Percentiles rank a stretch among this genome's conserved stretches.
These are phyloP conservation scores for Aegilops speltoides DNA, from an alignment of 176 grass and related monocot species.

Conservation along the genomic window DNA sequence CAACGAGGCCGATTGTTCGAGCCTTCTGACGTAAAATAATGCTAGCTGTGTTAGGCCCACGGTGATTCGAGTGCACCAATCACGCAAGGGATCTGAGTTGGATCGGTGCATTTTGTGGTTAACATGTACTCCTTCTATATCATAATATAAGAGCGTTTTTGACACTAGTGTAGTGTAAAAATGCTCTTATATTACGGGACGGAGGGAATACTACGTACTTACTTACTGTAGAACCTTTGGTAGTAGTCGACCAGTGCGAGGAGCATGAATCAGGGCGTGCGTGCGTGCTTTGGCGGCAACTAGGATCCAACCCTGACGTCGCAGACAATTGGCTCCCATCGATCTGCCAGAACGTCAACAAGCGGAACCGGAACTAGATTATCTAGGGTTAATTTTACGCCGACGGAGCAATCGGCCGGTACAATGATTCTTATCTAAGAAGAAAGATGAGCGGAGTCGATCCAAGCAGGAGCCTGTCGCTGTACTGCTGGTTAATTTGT, in stretches of 20 bases:
- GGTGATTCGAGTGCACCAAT: too few species aligned
- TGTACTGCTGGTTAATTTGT: background rate
- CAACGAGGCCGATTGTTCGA: too few species aligned
- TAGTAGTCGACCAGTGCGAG: background rate
- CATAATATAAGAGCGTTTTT: too few species aligned
- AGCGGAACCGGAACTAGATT: background rate
- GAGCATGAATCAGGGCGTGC: background rate
- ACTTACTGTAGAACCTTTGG: too few species aligned
- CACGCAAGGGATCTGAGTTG: too few species aligned
- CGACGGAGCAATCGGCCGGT: background rate
- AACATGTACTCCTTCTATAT: background rate
- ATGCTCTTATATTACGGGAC: too few species aligned
- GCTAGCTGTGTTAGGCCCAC: too few species aligned
- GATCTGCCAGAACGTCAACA: constrained; percentile 1
- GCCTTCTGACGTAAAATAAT: too few species aligned
- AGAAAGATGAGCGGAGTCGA: background rate
- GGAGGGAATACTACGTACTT: too few species aligned
- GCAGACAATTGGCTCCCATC: too few species aligned
- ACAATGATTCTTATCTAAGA: background rate
- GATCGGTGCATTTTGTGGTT: background rate
- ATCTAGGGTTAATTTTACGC: background rate
- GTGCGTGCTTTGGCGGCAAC: background rate
- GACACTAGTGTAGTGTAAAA: too few species aligned
- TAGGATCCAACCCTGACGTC: background rate
- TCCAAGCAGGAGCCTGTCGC: background rate